Conservation (phyloP, 805 yeast species). For the Ogataea pignaliae region DNA sequence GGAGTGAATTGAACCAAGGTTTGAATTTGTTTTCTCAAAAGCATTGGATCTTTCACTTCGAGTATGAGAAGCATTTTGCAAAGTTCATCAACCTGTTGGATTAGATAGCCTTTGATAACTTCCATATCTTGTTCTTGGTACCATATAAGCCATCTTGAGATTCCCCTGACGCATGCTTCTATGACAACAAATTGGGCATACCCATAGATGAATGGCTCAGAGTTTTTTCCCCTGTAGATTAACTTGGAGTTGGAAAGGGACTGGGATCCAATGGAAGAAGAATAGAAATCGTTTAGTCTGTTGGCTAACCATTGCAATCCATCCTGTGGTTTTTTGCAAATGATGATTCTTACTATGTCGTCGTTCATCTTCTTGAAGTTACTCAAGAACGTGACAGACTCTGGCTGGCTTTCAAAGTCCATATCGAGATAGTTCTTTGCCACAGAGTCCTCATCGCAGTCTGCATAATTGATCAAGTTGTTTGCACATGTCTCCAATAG, state of each 20-base stretch:
- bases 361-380: conserved; percentile 82
- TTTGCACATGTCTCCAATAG: conserved; percentile 74
- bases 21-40: conserved; percentile 82
- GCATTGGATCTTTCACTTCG: conserved; percentile 72
- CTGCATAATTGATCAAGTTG: conserved; percentile 69
- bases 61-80: conserved; percentile 74
- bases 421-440: conserved; percentile 67
- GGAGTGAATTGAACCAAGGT: conserved; percentile 94
- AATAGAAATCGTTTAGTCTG: conserved; percentile 67
- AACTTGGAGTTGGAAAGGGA: conserved; percentile 54
- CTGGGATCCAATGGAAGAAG: conserved; percentile 60
- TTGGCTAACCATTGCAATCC: conserved; percentile 79
- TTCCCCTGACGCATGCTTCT: conserved; percentile 87
- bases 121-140: conserved; percentile 56
- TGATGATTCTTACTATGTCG: conserved; percentile 82
- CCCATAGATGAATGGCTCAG: conserved; percentile 70
- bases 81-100: conserved; percentile 56
- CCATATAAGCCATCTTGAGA: conserved; percentile 95
- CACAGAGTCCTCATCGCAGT: conserved; percentile 58
- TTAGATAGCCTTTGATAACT: conserved; percentile 46
- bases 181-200: conserved; percentile 79
- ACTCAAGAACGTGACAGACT: conserved; percentile 66
- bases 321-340: conserved; percentile 80
- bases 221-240: conserved; percentile 49
- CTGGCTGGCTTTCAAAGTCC: conserved; percentile 87